These are phyloP conservation scores for Globisporangium irregulare DNA, from an alignment of 352 stramenopile species.

Conservation along the genomic window DNA sequence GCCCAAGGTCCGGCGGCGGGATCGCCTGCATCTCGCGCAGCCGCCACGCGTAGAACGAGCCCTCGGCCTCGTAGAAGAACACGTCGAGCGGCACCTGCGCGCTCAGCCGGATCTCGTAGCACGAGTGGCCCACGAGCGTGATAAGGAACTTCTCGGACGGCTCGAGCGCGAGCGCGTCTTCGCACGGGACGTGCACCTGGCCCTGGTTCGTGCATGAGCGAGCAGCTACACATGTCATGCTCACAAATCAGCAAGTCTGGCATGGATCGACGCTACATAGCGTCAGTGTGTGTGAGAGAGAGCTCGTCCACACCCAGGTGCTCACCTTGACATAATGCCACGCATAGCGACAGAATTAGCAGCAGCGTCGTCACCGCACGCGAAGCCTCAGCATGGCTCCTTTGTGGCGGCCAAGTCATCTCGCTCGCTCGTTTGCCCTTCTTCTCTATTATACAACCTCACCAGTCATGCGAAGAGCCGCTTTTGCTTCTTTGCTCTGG, in stretches of 20 bases:
- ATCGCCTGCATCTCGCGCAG: constrained; percentile 21
- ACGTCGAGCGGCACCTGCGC: constrained; percentile 44
- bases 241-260: too few species aligned
- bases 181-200: constrained; percentile 44
- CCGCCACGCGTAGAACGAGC: constrained; percentile 17
- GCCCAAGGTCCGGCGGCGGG: constrained; percentile 6
- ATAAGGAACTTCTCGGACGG: constrained; percentile 47
- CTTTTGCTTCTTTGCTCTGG: not conserved
- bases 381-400: not conserved
- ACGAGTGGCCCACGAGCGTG: constrained; percentile 51
- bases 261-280: too few species aligned
- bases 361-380: not conserved
- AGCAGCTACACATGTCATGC: not conserved
- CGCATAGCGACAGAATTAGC: not conserved
- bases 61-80: constrained; percentile 45
- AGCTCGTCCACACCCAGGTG: not conserved
- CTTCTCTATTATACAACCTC: not conserved
- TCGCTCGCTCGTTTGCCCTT: not conserved
- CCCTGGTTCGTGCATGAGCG: constrained; percentile 45
- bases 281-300: not conserved
- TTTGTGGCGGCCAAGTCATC: not conserved
- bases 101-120: constrained; percentile 42
- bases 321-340: not conserved
- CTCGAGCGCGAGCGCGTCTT: constrained; percentile 43
- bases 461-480: not conserved